Conservation (phyloP, 2,329 filamentous ascomycete genomes). For the Saccharata proteae region DNA sequence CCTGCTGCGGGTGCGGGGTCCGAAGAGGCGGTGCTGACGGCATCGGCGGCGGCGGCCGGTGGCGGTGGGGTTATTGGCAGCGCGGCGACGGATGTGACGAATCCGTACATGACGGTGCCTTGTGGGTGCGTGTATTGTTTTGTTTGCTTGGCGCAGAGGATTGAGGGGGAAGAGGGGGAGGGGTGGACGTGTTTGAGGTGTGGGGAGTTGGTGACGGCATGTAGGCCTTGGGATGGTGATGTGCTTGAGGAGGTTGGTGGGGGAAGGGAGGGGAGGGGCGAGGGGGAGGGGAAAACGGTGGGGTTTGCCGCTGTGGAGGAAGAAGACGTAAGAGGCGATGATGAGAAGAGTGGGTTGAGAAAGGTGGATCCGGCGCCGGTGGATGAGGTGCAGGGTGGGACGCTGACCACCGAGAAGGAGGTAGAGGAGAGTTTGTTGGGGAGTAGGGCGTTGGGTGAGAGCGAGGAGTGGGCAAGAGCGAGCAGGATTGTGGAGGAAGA, state of each 20-base stretch:
- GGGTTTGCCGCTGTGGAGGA: conserved; percentile 17
- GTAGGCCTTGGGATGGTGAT: conserved; percentile 84
- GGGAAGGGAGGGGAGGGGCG: conserved; percentile 11
- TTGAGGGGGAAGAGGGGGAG: conserved; percentile 88
- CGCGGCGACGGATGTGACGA: conserved; percentile 85
- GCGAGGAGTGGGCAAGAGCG: conserved; percentile 24
- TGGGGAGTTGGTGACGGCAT: conserved; percentile 70
- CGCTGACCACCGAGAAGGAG: too few species aligned
- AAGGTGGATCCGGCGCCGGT: conserved; percentile 23
- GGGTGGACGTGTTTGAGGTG: conserved; percentile 88
- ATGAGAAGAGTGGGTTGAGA: conserved; percentile 10
- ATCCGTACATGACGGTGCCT: conserved; percentile 82
- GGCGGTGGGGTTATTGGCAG: conserved; percentile 72
- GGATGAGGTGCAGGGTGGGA: too few species aligned
- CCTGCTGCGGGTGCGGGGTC: conserved; percentile 45
- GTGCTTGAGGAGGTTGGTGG: conserved; percentile 40
- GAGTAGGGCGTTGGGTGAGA: conserved; percentile 16
- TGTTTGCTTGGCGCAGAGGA: conserved; percentile 77
- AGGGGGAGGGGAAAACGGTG: conserved; percentile 14
- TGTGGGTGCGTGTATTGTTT: conserved; percentile 95
- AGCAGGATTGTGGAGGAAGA: conserved; percentile 14
- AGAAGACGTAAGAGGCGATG: too few species aligned
- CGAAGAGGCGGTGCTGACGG: conserved; percentile 63
- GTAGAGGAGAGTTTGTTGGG: conserved; percentile 6
- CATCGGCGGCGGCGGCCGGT: conserved; percentile 35